Evolutionary conservation across 805 yeast genomes (phyloP).

Genomic region (Candida broadrunensis): DNA sequence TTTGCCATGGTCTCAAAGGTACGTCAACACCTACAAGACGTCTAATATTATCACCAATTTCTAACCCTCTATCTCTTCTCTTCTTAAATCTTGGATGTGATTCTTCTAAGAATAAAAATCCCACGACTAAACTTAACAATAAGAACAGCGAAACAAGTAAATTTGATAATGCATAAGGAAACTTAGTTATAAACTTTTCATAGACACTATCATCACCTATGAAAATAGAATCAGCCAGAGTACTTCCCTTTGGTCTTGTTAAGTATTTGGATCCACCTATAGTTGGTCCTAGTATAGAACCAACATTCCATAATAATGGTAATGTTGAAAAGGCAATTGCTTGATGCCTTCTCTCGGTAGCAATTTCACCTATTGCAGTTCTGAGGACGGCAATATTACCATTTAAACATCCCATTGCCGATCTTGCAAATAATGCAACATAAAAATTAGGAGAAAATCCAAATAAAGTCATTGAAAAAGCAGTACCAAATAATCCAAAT

Average conservation of each 20-base stretch:
- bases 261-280: conserved; percentile 50
- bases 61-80: conserved; percentile 29
- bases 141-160: conserved; percentile 29
- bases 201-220: conserved; percentile 9
- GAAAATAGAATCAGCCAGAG: neutral
- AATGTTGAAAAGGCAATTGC: conserved; percentile 60
- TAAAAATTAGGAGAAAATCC: conserved; percentile 54
- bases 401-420: conserved; percentile 54
- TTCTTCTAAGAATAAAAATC: conserved; percentile 37
- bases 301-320: conserved; percentile 61
- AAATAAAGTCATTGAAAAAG: conserved; percentile 44
- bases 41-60: conserved; percentile 33
- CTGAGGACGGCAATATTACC: conserved; percentile 67
- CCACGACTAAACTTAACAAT: conserved; percentile 21
- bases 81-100: conserved; percentile 23
- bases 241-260: conserved; percentile 36
- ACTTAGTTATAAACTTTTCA: conserved; percentile 22
- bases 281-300: conserved; percentile 59
- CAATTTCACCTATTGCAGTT: conserved; percentile 61
- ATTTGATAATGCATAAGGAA: conserved; percentile 40
- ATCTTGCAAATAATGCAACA: conserved; percentile 52
- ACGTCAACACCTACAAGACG: conserved; percentile 20
- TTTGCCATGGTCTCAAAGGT: conserved; percentile 30
- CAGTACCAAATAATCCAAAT: conserved; percentile 52
- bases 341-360: conserved; percentile 54